phyloP scores from a whole-genome alignment of 441 rosid species.

The Sinapis alba region DNA sequence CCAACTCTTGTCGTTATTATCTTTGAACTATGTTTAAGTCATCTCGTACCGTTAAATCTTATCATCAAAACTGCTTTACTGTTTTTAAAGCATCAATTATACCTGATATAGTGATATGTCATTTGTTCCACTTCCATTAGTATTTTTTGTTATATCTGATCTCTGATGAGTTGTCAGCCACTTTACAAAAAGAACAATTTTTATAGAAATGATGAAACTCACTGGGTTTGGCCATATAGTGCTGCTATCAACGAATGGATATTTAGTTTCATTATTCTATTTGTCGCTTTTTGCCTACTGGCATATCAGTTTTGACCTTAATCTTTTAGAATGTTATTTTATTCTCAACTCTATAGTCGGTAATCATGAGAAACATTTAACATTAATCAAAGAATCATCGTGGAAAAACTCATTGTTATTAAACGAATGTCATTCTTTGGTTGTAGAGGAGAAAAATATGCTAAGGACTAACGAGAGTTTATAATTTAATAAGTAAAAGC shows the following conservation, averaged over 20 bases:
- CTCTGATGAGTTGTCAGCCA: not conserved
- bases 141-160: not conserved
- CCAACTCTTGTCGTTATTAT: not conserved
- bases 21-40: not conserved
- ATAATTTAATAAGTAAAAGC: no score
- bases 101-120: not conserved
- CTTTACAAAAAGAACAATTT: not conserved
- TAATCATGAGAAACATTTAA: not conserved
- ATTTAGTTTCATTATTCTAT: not conserved
- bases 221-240: not conserved
- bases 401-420: not conserved
- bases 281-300: not conserved
- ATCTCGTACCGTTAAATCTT: not conserved
- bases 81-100: not conserved
- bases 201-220: not conserved
- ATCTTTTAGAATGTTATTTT: not conserved
- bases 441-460: no score
- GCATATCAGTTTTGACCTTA: conserved; percentile 22
- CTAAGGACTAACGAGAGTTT: no score
- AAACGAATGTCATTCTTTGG: not conserved
- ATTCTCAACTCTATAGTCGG: conserved; percentile 2
- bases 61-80: not conserved
- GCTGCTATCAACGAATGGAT: not conserved
- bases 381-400: not conserved
- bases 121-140: not conserved